Evolutionary conservation across 257 asterid genomes (phyloP), one percentile per base, ranked within the genome.

Genomic region (Fraxinus pennsylvanica): DNA sequence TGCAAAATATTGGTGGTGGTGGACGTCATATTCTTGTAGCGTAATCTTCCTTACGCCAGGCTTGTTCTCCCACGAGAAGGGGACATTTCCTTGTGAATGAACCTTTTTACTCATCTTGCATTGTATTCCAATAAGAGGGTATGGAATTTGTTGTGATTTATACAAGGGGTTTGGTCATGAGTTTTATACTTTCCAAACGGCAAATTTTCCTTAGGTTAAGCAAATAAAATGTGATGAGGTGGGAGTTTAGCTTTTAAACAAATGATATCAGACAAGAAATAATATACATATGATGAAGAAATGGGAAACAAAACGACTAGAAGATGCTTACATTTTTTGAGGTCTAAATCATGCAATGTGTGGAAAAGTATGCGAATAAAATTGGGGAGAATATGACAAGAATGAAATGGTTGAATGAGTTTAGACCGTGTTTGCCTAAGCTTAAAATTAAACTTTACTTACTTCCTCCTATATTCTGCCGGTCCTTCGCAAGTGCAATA

Each of bases 1-100:
- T 68, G 33, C 71, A 29, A 45, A 19, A 47, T n/a, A 25, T 50
- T 19, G 27, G 68, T 36, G 78, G 57, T 9, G 13, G 79, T 2
- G 71, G 39, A 25, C 38, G 71, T 21, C 74, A 14, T 25, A 35
- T 15, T 67, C 74, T n/a, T 77, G 69, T 9, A 79, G 29, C 7
- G 75, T 76, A 6, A 66, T 75, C 89, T 91, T 90, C 79, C 93
- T 83, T 0, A 82, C 79, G 10, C 92, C 94, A 12, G 96, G 92
- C 80, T 84, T 83, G 84, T 89, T 83, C 79, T 89, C 96, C 96
- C 96, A 89, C 3, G 96, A 86, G 84, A 90, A 92, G 45, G 96
- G 90, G 59, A 90, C 80, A 19, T 85, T 86, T 61, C 90, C 87
- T 80, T 89, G 88, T 17, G 93, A 90, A 59, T 84, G 90, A 85